Base-by-base conservation (phyloP, 2,329 filamentous ascomycete genomes). In the Pseudogymnoascus destructans region DNA sequence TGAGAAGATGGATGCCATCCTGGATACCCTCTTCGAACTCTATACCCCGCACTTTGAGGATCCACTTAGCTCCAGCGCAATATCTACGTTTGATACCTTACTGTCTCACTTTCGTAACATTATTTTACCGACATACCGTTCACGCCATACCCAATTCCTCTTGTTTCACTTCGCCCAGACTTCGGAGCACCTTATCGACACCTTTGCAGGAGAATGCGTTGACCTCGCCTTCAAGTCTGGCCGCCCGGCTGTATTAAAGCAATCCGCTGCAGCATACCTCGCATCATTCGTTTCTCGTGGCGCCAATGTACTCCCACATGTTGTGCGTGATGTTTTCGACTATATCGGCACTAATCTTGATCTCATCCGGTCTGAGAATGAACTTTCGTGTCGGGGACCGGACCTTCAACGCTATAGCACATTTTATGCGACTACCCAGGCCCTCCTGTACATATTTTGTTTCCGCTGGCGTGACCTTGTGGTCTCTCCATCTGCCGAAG, bases 401-500 rank as follows among this genome's bases (percentile, higher is more conserved):
- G 90, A 98, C 69, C 79, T 86, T 30, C 77, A 79, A 49, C 79
- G 80, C 27, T 88, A 84, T 65, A 77, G 77, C 30, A 77, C 80
- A n/a, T 89, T 86, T 70, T 88, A 89, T 66, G 79, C 82, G 17
- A 79, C 83, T 58, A 79, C 79, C 9, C 85, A 89, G 70, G 84
- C 85, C 2, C 72, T 88, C 0, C 74, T 89, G 11, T 89, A 89
- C 71, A 86, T 87, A 54, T 89, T 87, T 73, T 98, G 93, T 75
- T 98, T 98, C 76, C 85, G 93, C 58, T 98, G 93, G 93, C 86
- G 89, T 61, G 92, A 97, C 67, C 77, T 98, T 52, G 86, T 89
- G 59, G 75, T 80, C 17, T 78, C 80, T 1, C 79, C 79, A 3
- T 75, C 80, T 1, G 77, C 83, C 13, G 71, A 76, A n/a, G 73